These are phyloP conservation scores for Penicillium sp. DNA, from an alignment of 2,329 filamentous ascomycete genomes.

Conservation along the genomic window DNA sequence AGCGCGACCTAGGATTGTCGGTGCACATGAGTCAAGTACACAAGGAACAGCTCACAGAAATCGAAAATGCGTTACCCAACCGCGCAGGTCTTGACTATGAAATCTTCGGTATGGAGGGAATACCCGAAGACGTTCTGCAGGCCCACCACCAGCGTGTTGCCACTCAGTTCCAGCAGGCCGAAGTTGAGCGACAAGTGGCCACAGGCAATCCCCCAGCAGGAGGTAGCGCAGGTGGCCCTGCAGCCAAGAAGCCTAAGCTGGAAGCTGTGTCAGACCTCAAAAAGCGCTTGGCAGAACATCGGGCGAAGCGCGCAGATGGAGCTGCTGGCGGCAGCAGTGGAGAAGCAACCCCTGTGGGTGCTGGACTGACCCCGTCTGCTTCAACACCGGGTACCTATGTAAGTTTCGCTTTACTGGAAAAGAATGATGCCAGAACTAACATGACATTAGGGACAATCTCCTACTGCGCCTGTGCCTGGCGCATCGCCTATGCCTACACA, in stretches of 20 bases:
- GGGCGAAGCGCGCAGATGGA: slow-evolving; percentile 65
- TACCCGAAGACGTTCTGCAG: slow-evolving; percentile 80
- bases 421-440: neutral
- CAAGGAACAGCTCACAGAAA: slow-evolving; percentile 82
- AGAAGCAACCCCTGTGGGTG: slow-evolving; percentile 57
- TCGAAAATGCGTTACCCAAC: slow-evolving; percentile 90
- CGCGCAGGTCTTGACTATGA: slow-evolving; percentile 85
- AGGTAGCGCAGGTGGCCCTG: slow-evolving; percentile 45
- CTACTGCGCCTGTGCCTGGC: slow-evolving; percentile 23
- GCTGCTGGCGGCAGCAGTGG: slow-evolving; percentile 58
- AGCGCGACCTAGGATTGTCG: slow-evolving; percentile 70
- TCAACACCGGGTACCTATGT: slow-evolving; percentile 58
- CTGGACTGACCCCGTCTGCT: slow-evolving; percentile 37
- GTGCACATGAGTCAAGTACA: slow-evolving; percentile 99
- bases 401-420: slow-evolving; percentile 39
- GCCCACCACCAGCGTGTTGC: slow-evolving; percentile 85
- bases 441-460: slow-evolving; percentile 34
- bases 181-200: slow-evolving; percentile 75
- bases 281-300: slow-evolving; percentile 75
- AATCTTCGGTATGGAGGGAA: slow-evolving; percentile 98
- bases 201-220: slow-evolving; percentile 83
- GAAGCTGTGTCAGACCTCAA: slow-evolving; percentile 78
- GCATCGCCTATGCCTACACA: slow-evolving; percentile 26
- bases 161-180: slow-evolving; percentile 79
- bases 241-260: slow-evolving; percentile 66